phyloP scores from a whole-genome alignment of 73 alveolate species.

The Tetrahymena thermophila region DNA sequence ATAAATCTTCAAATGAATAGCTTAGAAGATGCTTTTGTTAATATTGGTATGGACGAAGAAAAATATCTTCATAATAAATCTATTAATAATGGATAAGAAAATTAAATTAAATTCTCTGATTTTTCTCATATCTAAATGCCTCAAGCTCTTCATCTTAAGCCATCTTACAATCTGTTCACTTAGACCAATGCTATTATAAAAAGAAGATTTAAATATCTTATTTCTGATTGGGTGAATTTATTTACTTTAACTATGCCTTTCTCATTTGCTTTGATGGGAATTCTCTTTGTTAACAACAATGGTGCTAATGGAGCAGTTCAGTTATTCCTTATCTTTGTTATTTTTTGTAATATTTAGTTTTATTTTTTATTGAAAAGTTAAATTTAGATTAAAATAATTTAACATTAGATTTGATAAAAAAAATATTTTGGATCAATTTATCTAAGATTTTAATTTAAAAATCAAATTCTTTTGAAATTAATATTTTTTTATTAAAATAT shows the following conservation, averaged over 20 bases:
- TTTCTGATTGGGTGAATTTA: constrained; percentile 22
- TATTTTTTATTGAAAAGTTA: background rate
- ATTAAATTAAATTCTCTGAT: background rate
- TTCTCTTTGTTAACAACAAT: background rate
- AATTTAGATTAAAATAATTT: no score
- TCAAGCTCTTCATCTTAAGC: background rate
- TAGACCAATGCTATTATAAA: background rate
- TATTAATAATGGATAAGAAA: background rate
- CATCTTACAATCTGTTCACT: background rate
- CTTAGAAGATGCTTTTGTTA: constrained; percentile 39
- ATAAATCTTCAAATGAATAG: constrained; percentile 11
- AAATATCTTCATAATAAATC: background rate
- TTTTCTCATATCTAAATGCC: background rate
- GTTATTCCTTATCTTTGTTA: background rate
- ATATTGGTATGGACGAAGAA: constrained; percentile 46
- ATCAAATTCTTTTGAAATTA: no score
- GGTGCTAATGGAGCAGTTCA: background rate
- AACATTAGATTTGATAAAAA: no score
- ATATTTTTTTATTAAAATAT: background rate
- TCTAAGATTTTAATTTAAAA: no score
- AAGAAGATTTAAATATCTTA: background rate
- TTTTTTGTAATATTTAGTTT: background rate
- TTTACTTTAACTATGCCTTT: background rate
- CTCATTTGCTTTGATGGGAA: background rate
- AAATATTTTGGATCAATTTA: no score